Conservation (phyloP, 2,329 filamentous ascomycete species). For the Fusarium sp. region DNA sequence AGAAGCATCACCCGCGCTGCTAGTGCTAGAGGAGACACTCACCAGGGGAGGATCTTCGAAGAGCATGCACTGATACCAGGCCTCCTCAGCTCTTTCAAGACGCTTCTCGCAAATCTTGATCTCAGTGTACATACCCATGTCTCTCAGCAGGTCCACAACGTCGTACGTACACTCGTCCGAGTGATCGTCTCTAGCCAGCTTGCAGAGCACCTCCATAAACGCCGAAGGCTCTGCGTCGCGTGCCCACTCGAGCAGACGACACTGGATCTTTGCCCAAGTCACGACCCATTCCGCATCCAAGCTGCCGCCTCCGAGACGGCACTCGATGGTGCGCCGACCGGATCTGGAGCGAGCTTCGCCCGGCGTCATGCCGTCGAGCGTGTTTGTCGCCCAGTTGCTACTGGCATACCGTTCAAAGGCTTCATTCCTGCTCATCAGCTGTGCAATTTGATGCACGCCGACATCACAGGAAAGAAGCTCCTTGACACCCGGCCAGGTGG, state of each 20-base stretch:
- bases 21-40: no score
- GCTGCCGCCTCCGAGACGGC: slow-evolving; percentile 51
- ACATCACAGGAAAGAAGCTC: slow-evolving; percentile 41
- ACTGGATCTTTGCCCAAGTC: slow-evolving; percentile 50
- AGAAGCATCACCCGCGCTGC: neutral
- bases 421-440: slow-evolving; percentile 20
- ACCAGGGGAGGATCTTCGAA: neutral
- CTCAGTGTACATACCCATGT: slow-evolving; percentile 49
- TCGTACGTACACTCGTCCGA: slow-evolving; percentile 45
- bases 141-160: slow-evolving; percentile 51
- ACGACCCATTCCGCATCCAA: slow-evolving; percentile 50
- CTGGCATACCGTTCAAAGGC: slow-evolving; percentile 35
- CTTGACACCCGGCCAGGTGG: slow-evolving; percentile 38
- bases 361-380: neutral
- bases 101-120: slow-evolving; percentile 43
- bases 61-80: slow-evolving; percentile 41
- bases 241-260: slow-evolving; percentile 46
- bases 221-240: slow-evolving; percentile 46
- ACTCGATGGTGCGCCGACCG: slow-evolving; percentile 48
- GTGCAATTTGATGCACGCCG: slow-evolving; percentile 39
- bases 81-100: slow-evolving; percentile 40
- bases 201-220: slow-evolving; percentile 42
- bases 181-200: slow-evolving; percentile 30
- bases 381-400: slow-evolving; percentile 38
- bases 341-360: neutral